These are phyloP conservation scores for Antrodiella citrinella DNA, from an alignment of 768 basidiomycete genomes.

Conservation along the genomic window DNA sequence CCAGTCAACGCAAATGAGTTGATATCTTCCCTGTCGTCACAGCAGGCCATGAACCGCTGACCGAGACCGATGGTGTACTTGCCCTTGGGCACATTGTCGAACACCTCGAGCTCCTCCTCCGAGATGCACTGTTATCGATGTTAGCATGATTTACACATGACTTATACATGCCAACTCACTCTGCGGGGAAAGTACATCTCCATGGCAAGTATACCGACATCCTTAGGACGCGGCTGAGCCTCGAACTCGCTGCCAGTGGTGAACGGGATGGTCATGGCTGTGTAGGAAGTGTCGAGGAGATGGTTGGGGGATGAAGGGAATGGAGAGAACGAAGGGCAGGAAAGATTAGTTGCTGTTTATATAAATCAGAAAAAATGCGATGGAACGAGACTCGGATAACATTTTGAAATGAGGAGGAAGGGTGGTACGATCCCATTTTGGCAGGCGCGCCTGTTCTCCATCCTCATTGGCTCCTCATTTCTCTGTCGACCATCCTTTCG, in stretches of 20 bases:
- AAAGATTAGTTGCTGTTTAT: too few species aligned
- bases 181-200: constrained; percentile 94
- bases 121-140: constrained; percentile 72
- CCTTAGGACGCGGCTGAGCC: constrained; percentile 57
- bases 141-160: background rate
- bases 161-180: constrained; percentile 35
- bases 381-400: constrained; percentile 18
- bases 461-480: background rate
- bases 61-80: constrained; percentile 99
- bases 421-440: constrained; percentile 20
- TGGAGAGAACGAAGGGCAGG: constrained; percentile 4
- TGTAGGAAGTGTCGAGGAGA: background rate
- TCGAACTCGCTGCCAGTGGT: constrained; percentile 18
- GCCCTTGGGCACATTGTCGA: constrained; percentile 88
- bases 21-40: constrained; percentile 98
- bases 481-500: background rate
- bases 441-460: background rate
- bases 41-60: constrained; percentile 97
- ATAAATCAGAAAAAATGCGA: constrained; percentile 13
- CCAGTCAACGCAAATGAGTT: constrained; percentile 96
- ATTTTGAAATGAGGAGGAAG: constrained; percentile 13
- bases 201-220: constrained; percentile 90
- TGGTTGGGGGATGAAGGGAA: constrained; percentile 5
- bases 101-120: constrained; percentile 88
- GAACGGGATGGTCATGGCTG: constrained; percentile 22